phyloP scores from a whole-genome alignment of 345 rosid genomes.

The Gossypium thurberi region DNA sequence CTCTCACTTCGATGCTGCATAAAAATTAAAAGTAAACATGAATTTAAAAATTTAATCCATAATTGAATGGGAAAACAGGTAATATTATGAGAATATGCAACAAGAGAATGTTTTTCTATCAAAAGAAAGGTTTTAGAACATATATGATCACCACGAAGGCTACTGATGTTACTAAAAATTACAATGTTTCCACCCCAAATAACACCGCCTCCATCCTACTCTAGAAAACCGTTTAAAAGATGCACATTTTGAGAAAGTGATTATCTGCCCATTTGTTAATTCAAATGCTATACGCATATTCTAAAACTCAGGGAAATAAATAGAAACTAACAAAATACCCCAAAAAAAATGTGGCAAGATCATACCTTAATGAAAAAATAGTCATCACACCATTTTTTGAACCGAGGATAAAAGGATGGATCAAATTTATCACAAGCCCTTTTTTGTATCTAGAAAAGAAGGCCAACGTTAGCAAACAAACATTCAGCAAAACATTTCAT shows the following conservation, averaged over 20 bases:
- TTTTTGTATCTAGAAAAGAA: constrained; percentile 59
- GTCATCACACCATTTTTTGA: constrained; percentile 98
- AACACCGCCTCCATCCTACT: neutral
- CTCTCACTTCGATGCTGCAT: constrained; percentile 94
- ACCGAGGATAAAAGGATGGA: constrained; percentile 77
- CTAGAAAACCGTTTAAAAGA: neutral
- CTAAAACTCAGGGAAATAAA: neutral
- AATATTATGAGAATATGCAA: neutral
- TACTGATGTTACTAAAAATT: neutral
- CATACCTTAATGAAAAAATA: constrained; percentile 83
- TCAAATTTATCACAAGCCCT: constrained; percentile 85
- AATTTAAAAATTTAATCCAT: neutral
- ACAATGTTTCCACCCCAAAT: neutral
- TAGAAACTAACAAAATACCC: neutral
- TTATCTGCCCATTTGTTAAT: neutral
- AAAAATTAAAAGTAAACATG: neutral
- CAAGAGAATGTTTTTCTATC: neutral
- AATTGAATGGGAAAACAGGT: neutral
- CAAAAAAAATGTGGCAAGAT: neutral
- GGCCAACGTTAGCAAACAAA: constrained; percentile 1
- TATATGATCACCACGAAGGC: neutral
- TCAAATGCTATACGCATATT: neutral
- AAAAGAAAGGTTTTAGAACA: neutral
- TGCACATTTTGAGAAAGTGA: neutral
- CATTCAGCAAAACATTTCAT: neutral